Percentiles rank a stretch among this genome's conserved stretches.
These are phyloP conservation scores for Cercospora sojina DNA, from an alignment of 2,329 filamentous ascomycete genomes.

Conservation along the genomic window DNA sequence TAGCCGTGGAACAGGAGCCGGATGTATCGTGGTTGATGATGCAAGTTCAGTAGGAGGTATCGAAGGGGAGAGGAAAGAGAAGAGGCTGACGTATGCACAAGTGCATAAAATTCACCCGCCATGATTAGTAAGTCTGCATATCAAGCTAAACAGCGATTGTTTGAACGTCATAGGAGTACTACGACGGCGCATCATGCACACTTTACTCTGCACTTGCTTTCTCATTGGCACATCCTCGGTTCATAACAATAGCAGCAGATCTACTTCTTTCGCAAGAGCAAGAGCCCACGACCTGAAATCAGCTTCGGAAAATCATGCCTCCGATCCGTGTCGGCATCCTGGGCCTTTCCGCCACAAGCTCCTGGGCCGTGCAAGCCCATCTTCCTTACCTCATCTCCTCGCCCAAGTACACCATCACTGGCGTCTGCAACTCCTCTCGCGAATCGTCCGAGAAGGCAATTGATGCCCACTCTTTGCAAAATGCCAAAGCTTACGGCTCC, in stretches of 20 bases:
- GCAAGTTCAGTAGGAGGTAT: not conserved
- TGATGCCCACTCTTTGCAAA: not conserved
- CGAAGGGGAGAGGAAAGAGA: not conserved
- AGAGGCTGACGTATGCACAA: not conserved
- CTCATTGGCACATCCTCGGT: not conserved
- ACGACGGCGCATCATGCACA: not conserved
- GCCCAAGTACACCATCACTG: not conserved
- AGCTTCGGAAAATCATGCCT: not conserved
- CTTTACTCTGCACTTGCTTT: not conserved
- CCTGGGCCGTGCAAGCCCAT: not conserved
- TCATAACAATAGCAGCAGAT: not conserved
- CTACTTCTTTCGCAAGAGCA: not conserved
- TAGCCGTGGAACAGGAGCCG: not conserved
- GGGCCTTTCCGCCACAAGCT: not conserved
- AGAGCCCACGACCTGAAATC: not conserved
- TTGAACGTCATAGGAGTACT: not conserved
- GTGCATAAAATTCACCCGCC: not conserved
- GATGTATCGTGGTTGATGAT: not conserved
- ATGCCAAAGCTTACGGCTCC: constrained; percentile 46
- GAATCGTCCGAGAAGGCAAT: not conserved
- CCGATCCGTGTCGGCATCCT: not conserved
- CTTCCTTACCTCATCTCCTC: not conserved
- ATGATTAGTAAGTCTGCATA: not conserved
- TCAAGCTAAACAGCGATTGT: not conserved
- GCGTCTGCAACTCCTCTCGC: not conserved